Conservation (phyloP, 208 protist species). For the Wallacemonas collosoma region DNA sequence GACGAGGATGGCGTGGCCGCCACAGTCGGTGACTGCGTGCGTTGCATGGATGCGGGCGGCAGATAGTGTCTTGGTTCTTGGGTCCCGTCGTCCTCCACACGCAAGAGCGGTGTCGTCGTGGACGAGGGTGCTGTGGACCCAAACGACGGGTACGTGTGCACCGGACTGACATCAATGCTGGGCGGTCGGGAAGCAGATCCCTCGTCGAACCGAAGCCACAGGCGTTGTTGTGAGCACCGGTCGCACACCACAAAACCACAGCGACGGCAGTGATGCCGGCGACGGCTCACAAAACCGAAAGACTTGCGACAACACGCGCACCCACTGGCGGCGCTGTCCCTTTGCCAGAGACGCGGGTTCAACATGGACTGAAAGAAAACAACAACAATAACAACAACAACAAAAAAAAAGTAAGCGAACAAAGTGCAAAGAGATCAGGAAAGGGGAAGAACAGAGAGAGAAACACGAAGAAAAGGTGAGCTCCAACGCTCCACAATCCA, state of each 20-base stretch:
- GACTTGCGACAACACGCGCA: slow-evolving; percentile 25
- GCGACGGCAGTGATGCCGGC: slow-evolving; percentile 58
- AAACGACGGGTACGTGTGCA: no score
- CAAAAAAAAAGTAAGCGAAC: not conserved
- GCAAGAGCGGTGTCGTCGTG: no score
- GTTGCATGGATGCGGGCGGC: not conserved
- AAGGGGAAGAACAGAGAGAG: not conserved
- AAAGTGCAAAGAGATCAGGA: slow-evolving; percentile 4
- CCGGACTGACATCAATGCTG: no score
- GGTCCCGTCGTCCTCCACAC: not conserved
- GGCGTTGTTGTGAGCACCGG: slow-evolving; percentile 23
- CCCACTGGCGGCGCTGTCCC: slow-evolving; percentile 20
- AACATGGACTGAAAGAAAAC: slow-evolving; percentile 21
- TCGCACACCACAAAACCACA: slow-evolving; percentile 49
- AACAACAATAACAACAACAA: not conserved
- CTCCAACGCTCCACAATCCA: no score
- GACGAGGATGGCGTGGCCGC: not conserved
- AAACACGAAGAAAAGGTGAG: not conserved
- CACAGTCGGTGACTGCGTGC: not conserved
- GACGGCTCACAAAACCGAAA: slow-evolving; percentile 35
- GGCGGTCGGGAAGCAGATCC: no score
- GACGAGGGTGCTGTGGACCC: no score
- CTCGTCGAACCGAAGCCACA: slow-evolving; percentile 37
- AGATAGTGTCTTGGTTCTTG: no score
- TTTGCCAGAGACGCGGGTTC: slow-evolving; percentile 30